phyloP scores from a whole-genome alignment of 2,329 filamentous ascomycete species.

The Clonostachys rosea region DNA sequence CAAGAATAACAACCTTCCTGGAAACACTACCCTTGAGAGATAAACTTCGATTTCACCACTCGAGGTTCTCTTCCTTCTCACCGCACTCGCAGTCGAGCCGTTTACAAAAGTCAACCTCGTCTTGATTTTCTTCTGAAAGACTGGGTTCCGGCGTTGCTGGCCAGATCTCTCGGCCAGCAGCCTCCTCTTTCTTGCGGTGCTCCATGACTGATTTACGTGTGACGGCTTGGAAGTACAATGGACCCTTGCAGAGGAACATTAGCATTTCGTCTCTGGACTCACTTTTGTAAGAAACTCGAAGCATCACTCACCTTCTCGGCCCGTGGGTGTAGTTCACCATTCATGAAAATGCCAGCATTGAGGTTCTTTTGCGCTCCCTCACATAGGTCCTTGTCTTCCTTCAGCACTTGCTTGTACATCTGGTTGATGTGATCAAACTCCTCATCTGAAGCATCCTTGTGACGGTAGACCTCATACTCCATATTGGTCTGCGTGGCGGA shows the following conservation, averaged over 20 bases:
- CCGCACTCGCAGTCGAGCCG: too few species aligned
- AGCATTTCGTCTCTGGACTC: too few species aligned
- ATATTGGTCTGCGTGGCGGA: not conserved
- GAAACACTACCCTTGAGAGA: too few species aligned
- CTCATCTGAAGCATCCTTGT: not conserved
- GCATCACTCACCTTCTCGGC: not conserved
- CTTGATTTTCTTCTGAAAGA: too few species aligned
- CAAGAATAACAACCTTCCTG: too few species aligned
- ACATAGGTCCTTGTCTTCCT: not conserved
- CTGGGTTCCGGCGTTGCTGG: too few species aligned
- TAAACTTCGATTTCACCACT: too few species aligned
- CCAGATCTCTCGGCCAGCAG: slow-evolving; percentile 20
- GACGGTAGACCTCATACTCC: not conserved
- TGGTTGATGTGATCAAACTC: not conserved
- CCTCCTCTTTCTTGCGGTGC: slow-evolving; percentile 41
- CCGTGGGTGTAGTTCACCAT: not conserved
- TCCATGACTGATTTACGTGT: slow-evolving; percentile 41
- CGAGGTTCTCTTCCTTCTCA: too few species aligned
- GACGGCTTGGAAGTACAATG: slow-evolving; percentile 49
- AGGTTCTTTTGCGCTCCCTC: not conserved
- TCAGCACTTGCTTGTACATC: not conserved
- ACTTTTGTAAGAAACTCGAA: too few species aligned
- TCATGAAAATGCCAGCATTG: not conserved
- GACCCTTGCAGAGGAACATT: too few species aligned
- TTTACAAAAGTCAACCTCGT: too few species aligned